Evolutionary conservation across 2,329 filamentous ascomycete genomes (phyloP).

Genomic region (Aspergillus latus): DNA sequence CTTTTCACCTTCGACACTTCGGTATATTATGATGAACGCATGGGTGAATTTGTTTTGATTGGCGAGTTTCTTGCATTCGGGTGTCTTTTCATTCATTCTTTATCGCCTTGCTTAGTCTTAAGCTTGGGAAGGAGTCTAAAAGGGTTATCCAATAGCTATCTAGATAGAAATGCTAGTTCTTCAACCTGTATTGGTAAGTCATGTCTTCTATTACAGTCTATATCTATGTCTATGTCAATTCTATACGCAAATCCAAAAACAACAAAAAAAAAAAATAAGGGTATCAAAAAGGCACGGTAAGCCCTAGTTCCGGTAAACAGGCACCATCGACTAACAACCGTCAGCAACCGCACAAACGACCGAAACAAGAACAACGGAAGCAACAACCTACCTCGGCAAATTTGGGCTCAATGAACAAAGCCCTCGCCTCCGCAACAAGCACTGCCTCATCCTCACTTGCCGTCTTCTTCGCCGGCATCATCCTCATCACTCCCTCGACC

Average conservation of each 20-base stretch:
- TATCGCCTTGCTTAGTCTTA: slow-evolving; percentile 12
- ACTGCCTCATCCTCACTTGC: slow-evolving; percentile 24
- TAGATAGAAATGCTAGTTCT: slow-evolving; percentile 24
- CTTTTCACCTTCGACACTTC: slow-evolving; percentile 12
- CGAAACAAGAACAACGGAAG: background rate
- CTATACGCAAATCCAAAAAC: background rate
- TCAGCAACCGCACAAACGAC: background rate
- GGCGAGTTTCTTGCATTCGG: slow-evolving; percentile 17
- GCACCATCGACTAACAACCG: slow-evolving; percentile 33
- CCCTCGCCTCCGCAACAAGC: slow-evolving; percentile 38
- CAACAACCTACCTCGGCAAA: slow-evolving; percentile 34
- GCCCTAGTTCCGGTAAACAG: slow-evolving; percentile 27
- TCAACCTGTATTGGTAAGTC: slow-evolving; percentile 1
- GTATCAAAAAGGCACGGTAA: slow-evolving; percentile 1
- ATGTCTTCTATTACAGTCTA: slow-evolving; percentile 2
- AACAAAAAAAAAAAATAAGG: background rate
- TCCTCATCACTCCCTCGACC: slow-evolving; percentile 35
- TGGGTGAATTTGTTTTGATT: slow-evolving; percentile 18
- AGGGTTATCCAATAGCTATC: slow-evolving; percentile 10
- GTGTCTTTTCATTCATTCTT: slow-evolving; percentile 11
- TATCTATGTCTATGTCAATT: slow-evolving; percentile 9
- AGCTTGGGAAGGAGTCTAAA: slow-evolving; percentile 19
- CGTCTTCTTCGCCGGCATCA: slow-evolving; percentile 16
- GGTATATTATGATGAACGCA: slow-evolving; percentile 18
- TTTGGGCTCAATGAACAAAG: slow-evolving; percentile 41